Evolutionary conservation across 768 basidiomycete species (phyloP).

Genomic region (Suillus plorans): DNA sequence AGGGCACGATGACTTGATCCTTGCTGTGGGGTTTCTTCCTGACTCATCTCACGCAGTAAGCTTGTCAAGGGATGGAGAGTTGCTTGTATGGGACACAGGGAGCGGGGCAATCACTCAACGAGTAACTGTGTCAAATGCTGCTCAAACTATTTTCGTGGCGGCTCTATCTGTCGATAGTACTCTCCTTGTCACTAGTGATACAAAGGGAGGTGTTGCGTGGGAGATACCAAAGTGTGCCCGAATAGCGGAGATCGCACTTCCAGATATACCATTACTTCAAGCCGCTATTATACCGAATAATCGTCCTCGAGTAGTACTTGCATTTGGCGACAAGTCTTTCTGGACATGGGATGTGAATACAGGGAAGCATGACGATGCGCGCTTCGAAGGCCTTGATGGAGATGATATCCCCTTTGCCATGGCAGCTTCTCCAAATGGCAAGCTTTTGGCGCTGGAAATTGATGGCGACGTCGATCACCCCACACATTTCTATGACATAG

Average conservation of each 20-base stretch:
- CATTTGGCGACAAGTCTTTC: slow-evolving; percentile 1
- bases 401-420: neutral
- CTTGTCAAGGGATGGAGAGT: neutral
- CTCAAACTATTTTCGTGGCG: neutral
- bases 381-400: neutral
- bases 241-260: neutral
- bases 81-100: neutral
- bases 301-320: neutral
- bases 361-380: neutral
- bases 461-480: neutral
- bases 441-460: neutral
- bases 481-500: neutral
- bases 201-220: neutral
- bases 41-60: neutral
- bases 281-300: neutral
- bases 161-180: neutral
- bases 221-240: neutral
- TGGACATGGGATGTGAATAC: neutral
- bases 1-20: slow-evolving; percentile 15
- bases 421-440: neutral
- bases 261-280: neutral
- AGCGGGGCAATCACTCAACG: neutral
- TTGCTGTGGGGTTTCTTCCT: neutral
- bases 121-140: neutral
- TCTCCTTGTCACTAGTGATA: neutral